Base-by-base conservation (phyloP, 176 grass and related monocot genomes). In the Tuctoria greenei region DNA sequence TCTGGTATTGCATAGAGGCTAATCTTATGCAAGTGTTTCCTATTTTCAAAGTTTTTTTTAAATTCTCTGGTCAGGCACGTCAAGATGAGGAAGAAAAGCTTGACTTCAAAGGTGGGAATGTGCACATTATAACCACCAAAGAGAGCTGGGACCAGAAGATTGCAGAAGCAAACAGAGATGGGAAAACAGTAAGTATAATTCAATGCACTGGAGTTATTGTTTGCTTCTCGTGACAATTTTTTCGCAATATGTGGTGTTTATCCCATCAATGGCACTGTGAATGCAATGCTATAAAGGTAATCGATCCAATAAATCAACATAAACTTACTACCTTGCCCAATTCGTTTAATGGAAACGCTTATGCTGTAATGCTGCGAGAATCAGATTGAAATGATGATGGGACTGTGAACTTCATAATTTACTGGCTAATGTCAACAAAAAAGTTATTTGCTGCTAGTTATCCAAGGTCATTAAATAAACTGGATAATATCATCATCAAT, bases 71-170 rank as follows among this genome's bases (percentile, higher is more conserved):
- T 64, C 71, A 96, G 90, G 66, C 61, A 61, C 58, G 46, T 67
- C 46, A 25, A 36, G 76, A 91, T 64, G 68, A 76, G 0, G 94
- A 97, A 50, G 89, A 92, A 12, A 87, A 82, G 68, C 77, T 85
- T 80, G 82, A 94, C 67, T 94, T 86, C 78, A 84, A 81, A 86
- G 95, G 86, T 64, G 95, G 89, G 62, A 94, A 98, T 86, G 95
- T 92, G 52, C 85, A 94, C 77, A 46, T 86, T 45, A 90, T 98
- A 70, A 86, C 81, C 47, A 99, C 54, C 82, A 95, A 95, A 88
- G 95, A 95, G 39, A 77, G 54, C 57, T 99, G 91, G 91, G 91
- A 99, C 50, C 57, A 90, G 77, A 94, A 95, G 83, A 79, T 95
- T 64, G 83, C 70, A 51, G 87, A 99, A 86, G 95, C 95, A 84